phyloP scores from a whole-genome alignment of 805 yeast species.

The Candida tallmaniae region DNA sequence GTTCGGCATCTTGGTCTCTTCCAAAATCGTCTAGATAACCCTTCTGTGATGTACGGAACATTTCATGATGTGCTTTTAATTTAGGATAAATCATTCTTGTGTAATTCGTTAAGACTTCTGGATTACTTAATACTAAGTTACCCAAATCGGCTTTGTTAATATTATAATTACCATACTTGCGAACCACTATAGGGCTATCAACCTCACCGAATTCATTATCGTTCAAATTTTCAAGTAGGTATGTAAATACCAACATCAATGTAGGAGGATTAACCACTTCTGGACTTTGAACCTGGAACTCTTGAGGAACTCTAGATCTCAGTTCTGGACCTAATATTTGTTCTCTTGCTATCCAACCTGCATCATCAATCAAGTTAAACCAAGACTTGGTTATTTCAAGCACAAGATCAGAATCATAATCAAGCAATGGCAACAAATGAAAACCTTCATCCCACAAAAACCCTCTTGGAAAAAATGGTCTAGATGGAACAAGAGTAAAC shows the following conservation, averaged over 20 bases:
- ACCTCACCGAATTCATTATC: constrained; percentile 18
- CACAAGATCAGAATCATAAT: constrained; percentile 78
- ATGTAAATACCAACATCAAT: constrained; percentile 65
- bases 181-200: constrained; percentile 23
- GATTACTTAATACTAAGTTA: constrained; percentile 50
- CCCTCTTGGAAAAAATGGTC: constrained; percentile 94
- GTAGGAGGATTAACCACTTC: constrained; percentile 96
- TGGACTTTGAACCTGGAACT: constrained; percentile 82
- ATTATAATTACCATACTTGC: constrained; percentile 15
- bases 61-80: constrained; percentile 69
- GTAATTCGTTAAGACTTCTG: constrained; percentile 54
- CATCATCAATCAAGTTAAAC: constrained; percentile 79
- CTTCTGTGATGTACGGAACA: constrained; percentile 78
- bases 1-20: constrained; percentile 49
- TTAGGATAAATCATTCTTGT: constrained; percentile 70
- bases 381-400: constrained; percentile 81
- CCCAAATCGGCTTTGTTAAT: constrained; percentile 31
- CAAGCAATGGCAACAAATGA: constrained; percentile 76
- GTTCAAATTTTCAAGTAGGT: constrained; percentile 38
- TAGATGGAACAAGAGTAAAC: constrained; percentile 82
- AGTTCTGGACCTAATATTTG: constrained; percentile 91
- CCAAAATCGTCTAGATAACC: constrained; percentile 75
- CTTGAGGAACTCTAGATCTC: constrained; percentile 78
- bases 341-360: constrained; percentile 97
- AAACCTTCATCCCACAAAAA: constrained; percentile 99